Evolutionary conservation across 2,329 filamentous ascomycete species (phyloP).

Genomic region (Esteya vermicola): DNA sequence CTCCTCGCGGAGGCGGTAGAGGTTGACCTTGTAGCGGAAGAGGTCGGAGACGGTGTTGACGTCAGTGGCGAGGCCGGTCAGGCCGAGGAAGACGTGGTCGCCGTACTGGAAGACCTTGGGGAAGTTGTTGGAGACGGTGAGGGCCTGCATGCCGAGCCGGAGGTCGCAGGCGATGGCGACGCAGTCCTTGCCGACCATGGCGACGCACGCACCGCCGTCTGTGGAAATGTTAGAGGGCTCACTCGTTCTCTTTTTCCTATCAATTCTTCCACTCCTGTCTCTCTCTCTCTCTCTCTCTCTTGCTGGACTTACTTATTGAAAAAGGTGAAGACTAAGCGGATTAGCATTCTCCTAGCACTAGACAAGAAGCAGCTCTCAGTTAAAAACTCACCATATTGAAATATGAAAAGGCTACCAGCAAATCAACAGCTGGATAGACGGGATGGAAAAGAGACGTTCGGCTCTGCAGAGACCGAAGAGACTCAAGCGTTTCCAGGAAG

Average conservation of each 20-base stretch:
- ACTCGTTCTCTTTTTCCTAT: neutral
- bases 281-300: neutral
- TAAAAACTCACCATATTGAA: slow-evolving; percentile 19
- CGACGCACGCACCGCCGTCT: slow-evolving; percentile 88
- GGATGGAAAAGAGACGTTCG: no score
- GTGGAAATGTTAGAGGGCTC: slow-evolving; percentile 1
- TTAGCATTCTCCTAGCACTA: slow-evolving; percentile 9
- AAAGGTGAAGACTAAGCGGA: slow-evolving; percentile 66
- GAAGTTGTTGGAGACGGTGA: slow-evolving; percentile 99
- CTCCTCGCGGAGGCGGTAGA: slow-evolving; percentile 98
- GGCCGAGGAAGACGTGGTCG: slow-evolving; percentile 74
- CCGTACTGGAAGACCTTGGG: slow-evolving; percentile 99
- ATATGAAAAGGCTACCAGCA: neutral
- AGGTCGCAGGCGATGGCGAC: slow-evolving; percentile 99
- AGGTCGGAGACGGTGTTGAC: slow-evolving; percentile 89
- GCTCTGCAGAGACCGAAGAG: no score
- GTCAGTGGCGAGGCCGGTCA: slow-evolving; percentile 93
- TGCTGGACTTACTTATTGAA: slow-evolving; percentile 77
- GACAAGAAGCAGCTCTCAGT: no score
- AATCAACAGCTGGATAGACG: neutral
- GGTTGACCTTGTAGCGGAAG: slow-evolving; percentile 99
- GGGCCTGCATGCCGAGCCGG: slow-evolving; percentile 85
- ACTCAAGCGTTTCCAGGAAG: no score
- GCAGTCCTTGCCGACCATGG: slow-evolving; percentile 99
- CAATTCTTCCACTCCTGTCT: neutral